Evolutionary conservation across 1,139 yeast genomes (phyloP).

Genomic region (Geotrichum restrictum): DNA sequence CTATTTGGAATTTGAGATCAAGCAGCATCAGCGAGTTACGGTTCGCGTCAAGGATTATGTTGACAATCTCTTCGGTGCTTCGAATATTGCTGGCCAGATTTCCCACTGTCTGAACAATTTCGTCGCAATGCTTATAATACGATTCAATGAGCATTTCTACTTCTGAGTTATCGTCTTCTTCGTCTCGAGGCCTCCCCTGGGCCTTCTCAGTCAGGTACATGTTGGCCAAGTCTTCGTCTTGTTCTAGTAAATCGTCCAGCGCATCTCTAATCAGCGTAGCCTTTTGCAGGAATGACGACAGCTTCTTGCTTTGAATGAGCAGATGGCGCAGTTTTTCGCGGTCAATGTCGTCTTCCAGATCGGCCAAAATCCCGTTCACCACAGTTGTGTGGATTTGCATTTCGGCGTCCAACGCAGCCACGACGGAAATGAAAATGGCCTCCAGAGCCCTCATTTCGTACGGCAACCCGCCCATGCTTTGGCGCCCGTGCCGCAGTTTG

Average conservation of each 20-base stretch:
- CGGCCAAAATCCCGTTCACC: conserved; percentile 72
- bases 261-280: conserved; percentile 79
- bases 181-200: conserved; percentile 34
- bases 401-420: conserved; percentile 80
- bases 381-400: conserved; percentile 66
- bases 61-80: conserved; percentile 93
- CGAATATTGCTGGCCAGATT: conserved; percentile 78
- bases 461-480: conserved; percentile 40
- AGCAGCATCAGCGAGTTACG: conserved; percentile 90
- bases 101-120: conserved; percentile 90
- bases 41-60: conserved; percentile 89
- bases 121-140: conserved; percentile 92
- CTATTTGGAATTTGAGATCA: conserved; percentile 82
- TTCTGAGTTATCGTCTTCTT: conserved; percentile 56
- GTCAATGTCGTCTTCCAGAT: conserved; percentile 81
- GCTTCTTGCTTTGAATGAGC: conserved; percentile 73
- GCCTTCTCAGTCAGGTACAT: conserved; percentile 65
- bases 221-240: conserved; percentile 84
- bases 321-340: conserved; percentile 74
- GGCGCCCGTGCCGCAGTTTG: conserved; percentile 50
- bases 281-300: conserved; percentile 79
- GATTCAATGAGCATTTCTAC: conserved; percentile 82
- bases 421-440: conserved; percentile 77
- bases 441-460: conserved; percentile 91
- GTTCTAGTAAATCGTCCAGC: conserved; percentile 80